Evolutionary conservation across 2,329 filamentous ascomycete genomes (phyloP).

Genomic region (Colletotrichum godetiae): DNA sequence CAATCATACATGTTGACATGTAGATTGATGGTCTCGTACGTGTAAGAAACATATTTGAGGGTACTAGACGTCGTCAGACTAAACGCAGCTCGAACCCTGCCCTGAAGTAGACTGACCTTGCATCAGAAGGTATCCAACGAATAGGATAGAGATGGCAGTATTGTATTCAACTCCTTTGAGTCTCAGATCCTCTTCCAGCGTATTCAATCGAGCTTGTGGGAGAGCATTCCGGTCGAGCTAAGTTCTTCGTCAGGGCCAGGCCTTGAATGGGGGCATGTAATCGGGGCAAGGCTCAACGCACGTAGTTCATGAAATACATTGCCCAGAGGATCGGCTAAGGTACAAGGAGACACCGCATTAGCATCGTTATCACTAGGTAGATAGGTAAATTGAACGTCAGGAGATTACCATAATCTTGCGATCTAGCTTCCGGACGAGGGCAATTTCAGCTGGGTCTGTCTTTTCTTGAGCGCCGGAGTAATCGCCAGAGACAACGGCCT

Average conservation of each 20-base stretch:
- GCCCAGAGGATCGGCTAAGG: conserved; percentile 40
- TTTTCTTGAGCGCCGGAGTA: conserved; percentile 41
- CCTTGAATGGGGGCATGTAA: no score
- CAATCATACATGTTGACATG: conserved; percentile 52
- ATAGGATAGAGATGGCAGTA: conserved; percentile 38
- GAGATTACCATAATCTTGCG: conserved; percentile 39
- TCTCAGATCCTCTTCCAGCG: conserved; percentile 37
- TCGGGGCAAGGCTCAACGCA: background rate
- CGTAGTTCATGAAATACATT: conserved; percentile 40
- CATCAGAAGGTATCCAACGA: conserved; percentile 49
- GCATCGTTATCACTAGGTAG: background rate
- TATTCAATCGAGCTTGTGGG: conserved; percentile 38
- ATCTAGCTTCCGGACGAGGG: conserved; percentile 40
- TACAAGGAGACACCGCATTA: background rate
- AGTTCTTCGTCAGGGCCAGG: background rate
- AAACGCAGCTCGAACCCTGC: no score
- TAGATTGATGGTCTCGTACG: conserved; percentile 53
- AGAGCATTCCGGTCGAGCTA: conserved; percentile 39
- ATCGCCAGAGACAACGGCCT: conserved; percentile 10
- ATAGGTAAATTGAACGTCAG: no score
- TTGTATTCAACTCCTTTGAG: conserved; percentile 39
- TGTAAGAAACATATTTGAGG: conserved; percentile 57
- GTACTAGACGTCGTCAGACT: conserved; percentile 37
- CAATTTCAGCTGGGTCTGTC: conserved; percentile 39
- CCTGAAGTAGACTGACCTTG: conserved; percentile 39